Conservation (phyloP, 2,329 filamentous ascomycete species). For the Diaporthe sp. region DNA sequence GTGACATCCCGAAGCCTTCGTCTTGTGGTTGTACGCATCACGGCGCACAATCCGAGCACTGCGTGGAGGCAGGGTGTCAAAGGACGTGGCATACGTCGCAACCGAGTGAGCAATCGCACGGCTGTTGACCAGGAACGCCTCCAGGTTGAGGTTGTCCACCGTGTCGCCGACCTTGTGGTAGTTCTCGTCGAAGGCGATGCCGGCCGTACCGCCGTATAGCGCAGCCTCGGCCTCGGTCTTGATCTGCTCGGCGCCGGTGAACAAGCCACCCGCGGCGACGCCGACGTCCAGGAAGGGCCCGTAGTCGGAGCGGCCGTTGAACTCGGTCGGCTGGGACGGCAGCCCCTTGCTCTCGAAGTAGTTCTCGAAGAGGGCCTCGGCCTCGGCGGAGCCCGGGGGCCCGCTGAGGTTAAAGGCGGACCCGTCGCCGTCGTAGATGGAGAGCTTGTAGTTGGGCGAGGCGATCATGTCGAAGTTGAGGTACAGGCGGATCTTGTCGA, state of each 20-base stretch:
- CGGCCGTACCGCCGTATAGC: constrained; percentile 74
- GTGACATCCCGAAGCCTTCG: constrained; percentile 10
- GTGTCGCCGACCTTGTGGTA: constrained; percentile 62
- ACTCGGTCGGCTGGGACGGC: constrained; percentile 71
- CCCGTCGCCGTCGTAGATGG: constrained; percentile 72
- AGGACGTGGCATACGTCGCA: constrained; percentile 58
- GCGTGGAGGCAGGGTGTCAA: constrained; percentile 50
- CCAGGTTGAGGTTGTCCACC: constrained; percentile 49
- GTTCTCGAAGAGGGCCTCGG: constrained; percentile 52
- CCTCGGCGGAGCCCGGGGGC: constrained; percentile 46
- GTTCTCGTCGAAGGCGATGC: constrained; percentile 61
- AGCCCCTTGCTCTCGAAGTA: constrained; percentile 56
- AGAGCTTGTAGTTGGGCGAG: constrained; percentile 64
- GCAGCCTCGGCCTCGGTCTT: constrained; percentile 68
- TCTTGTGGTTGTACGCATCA: background rate
- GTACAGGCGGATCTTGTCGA: constrained; percentile 54
- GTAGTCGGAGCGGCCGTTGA: constrained; percentile 70
- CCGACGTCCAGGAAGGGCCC: constrained; percentile 76
- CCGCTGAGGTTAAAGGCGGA: constrained; percentile 68
- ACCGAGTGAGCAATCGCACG: constrained; percentile 59
- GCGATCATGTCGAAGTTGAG: constrained; percentile 72
- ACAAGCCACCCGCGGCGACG: constrained; percentile 77
- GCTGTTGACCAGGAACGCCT: constrained; percentile 61
- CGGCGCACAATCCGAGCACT: background rate
- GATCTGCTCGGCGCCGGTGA: constrained; percentile 68